Evolutionary conservation across 2,329 filamentous ascomycete genomes (phyloP), one percentile per base, ranked within the genome.

Genomic region (Epichloe hybrida): DNA sequence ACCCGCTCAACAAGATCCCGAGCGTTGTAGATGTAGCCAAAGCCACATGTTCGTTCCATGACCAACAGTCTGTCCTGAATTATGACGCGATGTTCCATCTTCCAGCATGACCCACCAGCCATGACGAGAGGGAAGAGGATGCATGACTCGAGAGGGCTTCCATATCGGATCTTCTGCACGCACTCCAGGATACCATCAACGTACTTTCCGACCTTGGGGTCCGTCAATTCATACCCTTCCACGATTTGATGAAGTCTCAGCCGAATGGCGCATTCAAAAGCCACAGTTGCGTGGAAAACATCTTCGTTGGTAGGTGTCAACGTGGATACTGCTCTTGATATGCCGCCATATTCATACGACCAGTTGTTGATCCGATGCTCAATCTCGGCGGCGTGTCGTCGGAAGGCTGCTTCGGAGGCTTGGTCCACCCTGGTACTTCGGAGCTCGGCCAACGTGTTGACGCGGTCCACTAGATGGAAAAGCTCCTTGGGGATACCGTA

Each of bases 11-110:
- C 60, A 12, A 72, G 54, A 39, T 67, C 63, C 39, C 68, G 56
- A 0, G 66, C 65, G 35, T 69, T 65, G 37, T 68, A 64, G 3
- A 72, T 66, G 57, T 72, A 70, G 3, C 65, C 65, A 50, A 72
- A 72, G 0, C 69, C 69, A 31, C 68, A 62, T 0, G 69, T 71
- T 36, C 67, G 61, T 55, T 72, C 69, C 67, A 72, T 71, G 13
- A 72, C 64, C 57, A 71, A 61, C 47, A 70, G 58, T 4, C 68
- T 58, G 53, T 70, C 66, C 40, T 66, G 66, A 11, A 70, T 64
- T 11, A 68, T 56, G 51, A 69, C 61, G 0, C 66, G 60, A 39
- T 71, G 66, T 53, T 68, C 65, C 23, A 63, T 52, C 5, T 58
- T 58, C 53, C 61, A 63, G 49, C 67, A 68, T 4, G 63, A 59